Conservation (phyloP, 345 rosid genomes). For the Odontarrhena argentea region DNA sequence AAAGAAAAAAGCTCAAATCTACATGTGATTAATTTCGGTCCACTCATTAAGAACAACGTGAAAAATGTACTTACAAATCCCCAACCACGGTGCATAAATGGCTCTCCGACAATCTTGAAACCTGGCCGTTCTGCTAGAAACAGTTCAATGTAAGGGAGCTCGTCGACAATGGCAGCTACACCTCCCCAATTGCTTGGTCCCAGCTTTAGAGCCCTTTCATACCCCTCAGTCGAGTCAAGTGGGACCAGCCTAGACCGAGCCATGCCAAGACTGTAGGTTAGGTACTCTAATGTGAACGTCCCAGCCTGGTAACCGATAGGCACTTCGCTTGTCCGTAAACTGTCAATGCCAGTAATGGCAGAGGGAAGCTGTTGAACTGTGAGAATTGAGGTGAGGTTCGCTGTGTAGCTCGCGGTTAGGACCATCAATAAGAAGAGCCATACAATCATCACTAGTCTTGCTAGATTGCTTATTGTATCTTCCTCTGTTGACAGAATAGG, state of each 20-base stretch:
- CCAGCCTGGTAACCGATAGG: slow-evolving; percentile 89
- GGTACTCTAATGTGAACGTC: slow-evolving; percentile 65
- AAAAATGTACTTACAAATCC: slow-evolving; percentile 78
- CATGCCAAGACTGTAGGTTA: slow-evolving; percentile 59
- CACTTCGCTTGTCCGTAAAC: slow-evolving; percentile 59
- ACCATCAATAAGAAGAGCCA: slow-evolving; percentile 93
- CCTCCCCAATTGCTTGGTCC: slow-evolving; percentile 71
- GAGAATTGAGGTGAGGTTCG: slow-evolving; percentile 86
- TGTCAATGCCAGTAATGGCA: slow-evolving; percentile 76
- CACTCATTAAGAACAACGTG: slow-evolving; percentile 19
- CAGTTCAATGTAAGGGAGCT: slow-evolving; percentile 73
- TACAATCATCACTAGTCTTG: slow-evolving; percentile 77
- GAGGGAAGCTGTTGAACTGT: slow-evolving; percentile 85
- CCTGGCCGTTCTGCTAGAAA: slow-evolving; percentile 58
- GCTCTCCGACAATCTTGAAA: slow-evolving; percentile 74
- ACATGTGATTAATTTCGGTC: not conserved
- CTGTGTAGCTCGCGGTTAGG: slow-evolving; percentile 86
- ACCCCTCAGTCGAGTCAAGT: slow-evolving; percentile 68
- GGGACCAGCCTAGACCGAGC: slow-evolving; percentile 59
- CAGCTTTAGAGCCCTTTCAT: slow-evolving; percentile 59
- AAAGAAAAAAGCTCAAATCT: not conserved
- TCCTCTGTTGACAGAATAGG: slow-evolving; percentile 57
- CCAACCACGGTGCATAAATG: slow-evolving; percentile 84
- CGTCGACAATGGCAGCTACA: slow-evolving; percentile 84
- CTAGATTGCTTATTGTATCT: slow-evolving; percentile 60